Conservation (phyloP, 306 rosid species). For the Acacia confusa region DNA sequence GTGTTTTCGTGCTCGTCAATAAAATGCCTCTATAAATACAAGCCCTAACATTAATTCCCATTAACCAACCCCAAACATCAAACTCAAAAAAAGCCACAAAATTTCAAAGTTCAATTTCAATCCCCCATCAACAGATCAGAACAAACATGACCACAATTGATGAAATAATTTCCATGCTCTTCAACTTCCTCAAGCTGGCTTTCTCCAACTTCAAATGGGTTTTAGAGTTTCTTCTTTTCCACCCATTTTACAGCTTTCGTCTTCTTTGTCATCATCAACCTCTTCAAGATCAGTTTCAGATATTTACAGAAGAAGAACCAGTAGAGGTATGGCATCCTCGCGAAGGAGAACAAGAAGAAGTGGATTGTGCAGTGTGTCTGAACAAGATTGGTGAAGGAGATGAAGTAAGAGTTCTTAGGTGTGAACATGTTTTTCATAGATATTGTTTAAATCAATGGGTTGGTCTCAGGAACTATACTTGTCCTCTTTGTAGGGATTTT, state of each 20-base stretch:
- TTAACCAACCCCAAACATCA: no score
- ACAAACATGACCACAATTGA: no score
- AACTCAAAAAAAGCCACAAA: neutral
- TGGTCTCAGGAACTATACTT: constrained; percentile 21
- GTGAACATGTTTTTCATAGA: constrained; percentile 44
- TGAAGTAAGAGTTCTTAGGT: constrained; percentile 43
- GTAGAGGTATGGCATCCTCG: neutral
- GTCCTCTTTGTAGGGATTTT: constrained; percentile 55
- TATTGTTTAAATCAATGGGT: constrained; percentile 50
- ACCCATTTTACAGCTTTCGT: constrained; percentile 30
- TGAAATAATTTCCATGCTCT: neutral
- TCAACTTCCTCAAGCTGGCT: neutral
- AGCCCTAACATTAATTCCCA: no score
- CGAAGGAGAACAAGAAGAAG: neutral
- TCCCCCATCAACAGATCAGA: no score
- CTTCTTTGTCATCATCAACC: neutral
- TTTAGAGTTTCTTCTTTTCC: constrained; percentile 27
- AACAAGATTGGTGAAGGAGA: constrained; percentile 46
- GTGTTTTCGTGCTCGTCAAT: no score
- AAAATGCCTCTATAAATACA: no score
- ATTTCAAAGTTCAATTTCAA: neutral
- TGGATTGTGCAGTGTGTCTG: constrained; percentile 50
- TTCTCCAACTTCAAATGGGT: constrained; percentile 25
- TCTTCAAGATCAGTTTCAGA: neutral
- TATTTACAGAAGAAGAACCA: neutral